Conservation (phyloP, 2,329 filamentous ascomycete species). For the Chaetomium globosum region DNA sequence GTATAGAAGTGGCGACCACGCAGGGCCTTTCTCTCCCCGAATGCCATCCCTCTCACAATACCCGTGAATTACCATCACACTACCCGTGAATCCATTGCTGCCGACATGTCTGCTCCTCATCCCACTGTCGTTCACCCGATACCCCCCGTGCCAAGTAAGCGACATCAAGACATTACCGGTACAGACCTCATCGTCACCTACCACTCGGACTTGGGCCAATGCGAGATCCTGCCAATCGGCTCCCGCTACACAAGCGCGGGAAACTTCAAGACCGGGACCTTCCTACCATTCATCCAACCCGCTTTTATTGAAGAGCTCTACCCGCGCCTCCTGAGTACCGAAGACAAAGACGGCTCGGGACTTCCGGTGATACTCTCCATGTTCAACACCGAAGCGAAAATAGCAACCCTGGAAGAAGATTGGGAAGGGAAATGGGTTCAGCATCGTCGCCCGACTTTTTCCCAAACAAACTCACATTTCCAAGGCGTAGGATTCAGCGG, state of each 20-base stretch:
- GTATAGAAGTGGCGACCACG: no score
- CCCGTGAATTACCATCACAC: no score
- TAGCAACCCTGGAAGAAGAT: neutral
- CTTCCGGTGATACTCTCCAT: constrained; percentile 1
- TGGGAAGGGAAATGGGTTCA: constrained; percentile 3
- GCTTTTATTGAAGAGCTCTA: neutral
- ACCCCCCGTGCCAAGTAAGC: constrained; percentile 5
- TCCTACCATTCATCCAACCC: constrained; percentile 5
- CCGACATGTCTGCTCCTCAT: no score
- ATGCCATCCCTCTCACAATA: no score
- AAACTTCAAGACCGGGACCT: constrained; percentile 6
- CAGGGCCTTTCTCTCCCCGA: no score
- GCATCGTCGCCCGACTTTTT: no score
- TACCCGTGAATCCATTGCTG: no score
- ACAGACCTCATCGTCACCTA: constrained; percentile 10
- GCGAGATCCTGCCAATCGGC: neutral
- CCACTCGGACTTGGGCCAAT: constrained; percentile 8
- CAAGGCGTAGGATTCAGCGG: no score
- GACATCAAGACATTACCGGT: constrained; percentile 3
- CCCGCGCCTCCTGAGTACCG: no score
- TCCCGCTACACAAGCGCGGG: neutral
- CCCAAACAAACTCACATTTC: no score
- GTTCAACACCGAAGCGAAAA: constrained; percentile 11
- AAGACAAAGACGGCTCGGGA: neutral
- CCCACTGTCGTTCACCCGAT: neutral